Evolutionary conservation across 1,139 yeast genomes (phyloP), one percentile per base, ranked within the genome.

Genomic region (Yamadazyma songkhlaensis): DNA sequence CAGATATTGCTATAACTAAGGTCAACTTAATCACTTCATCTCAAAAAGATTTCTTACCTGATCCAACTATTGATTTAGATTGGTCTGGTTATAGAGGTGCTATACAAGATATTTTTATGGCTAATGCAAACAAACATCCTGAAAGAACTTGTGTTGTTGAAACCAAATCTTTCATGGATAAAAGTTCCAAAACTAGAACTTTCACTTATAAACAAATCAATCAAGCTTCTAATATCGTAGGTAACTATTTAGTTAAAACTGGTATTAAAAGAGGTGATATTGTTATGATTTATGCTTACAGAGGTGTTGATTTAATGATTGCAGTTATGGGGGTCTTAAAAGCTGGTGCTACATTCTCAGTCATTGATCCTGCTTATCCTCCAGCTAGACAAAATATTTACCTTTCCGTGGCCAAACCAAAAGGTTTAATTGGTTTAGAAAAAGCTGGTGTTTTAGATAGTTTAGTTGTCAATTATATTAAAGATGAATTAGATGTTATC

Each of bases 311-410:
- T 57, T 72, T 92, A 49, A 88, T 92, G 77, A 86, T 92, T 35
- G 95, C 97, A 6, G 97, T 92, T 12, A 84, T 92, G 88, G 99
- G 97, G 60, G 96, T 88, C 26, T 74, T 92, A 55, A 92, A 92
- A 64, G 97, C 98, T 2, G 99, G 99, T 49, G 98, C 96, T 12
- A 90, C 98, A 0, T 92, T 92, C 59, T 90, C 97, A 5, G 99
- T 94, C 21, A 92, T 92, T 49, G 99, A 92, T 57, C 98, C 98
- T 6, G 97, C 98, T 2, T 92, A 92, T 60, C 99, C 99, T 29
- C 96, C 98, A 15, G 95, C 95, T 7, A 81, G 99, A 63, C 99
- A 92, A 62, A 92, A 87, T 50, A 80, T 92, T 46, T 92, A 92
- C 59, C 74, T 92, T 44, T 79, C 85, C 26, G 99, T 92, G 10